Base-by-base conservation (phyloP, 2,329 filamentous ascomycete species). In the Nothomitra cinnamomea region DNA sequence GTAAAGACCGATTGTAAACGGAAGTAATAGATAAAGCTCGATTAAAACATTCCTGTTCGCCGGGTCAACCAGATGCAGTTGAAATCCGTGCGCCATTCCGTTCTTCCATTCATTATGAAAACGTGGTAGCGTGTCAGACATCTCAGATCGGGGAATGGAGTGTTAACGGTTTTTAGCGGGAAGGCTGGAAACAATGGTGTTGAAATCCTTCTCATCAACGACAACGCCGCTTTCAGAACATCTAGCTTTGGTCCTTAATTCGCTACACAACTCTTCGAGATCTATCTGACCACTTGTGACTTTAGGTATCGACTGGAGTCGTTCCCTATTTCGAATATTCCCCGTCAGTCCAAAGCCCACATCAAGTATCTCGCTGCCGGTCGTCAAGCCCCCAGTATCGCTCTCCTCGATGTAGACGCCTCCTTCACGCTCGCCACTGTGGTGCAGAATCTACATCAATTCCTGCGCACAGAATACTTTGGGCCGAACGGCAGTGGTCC, bases 221-320 rank as follows among this genome's bases (percentile, higher is more conserved):
- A 95, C 87, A 12, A 94, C 87, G 15, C 92, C 90, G 17, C 77
- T 83, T 60, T 94, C 86, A 0, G 88, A 94, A 67, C 92, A 98
- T 64, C 90, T 92, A 55, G 92, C 92, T 71, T 98, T 98, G 66
- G 89, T 86, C 58, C 90, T 86, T 13, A 98, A 78, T 65, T 98
- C 89, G 3, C 84, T 85, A 70, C 92, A 98, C 22, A 98, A 77
- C 35, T 83, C 82, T 64, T 98, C 92, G 50, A 98, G 83, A 60
- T 98, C 92, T 59, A 96, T 87, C 60, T 94, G 89, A 60, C 89
- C 89, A 55, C 79, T 85, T 64, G 89, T 85, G 60, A 94, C 92
- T 65, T 85, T 88, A 56, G 87, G 82, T 66, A 88, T 94, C 36
- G 77, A 79, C 70, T 94, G 87, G 21, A 95, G 69, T 69, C 87